Evolutionary conservation across 2,329 filamentous ascomycete species (phyloP).

Genomic region (Aspergillus nomiae): DNA sequence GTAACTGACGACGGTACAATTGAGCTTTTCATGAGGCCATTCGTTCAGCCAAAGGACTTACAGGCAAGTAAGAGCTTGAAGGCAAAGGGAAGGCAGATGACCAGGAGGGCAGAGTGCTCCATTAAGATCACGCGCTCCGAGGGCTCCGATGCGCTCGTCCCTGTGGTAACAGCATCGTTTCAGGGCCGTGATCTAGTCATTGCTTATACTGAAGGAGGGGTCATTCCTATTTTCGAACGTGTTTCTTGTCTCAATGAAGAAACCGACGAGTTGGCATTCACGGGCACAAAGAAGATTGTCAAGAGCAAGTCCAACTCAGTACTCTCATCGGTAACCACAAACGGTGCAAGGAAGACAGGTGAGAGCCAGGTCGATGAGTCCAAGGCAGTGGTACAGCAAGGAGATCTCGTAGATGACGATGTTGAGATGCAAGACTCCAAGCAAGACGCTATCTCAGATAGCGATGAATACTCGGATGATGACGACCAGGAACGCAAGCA

Average conservation of each 20-base stretch:
- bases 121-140: slow-evolving; percentile 49
- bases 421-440: slow-evolving; percentile 45
- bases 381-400: slow-evolving; percentile 54
- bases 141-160: slow-evolving; percentile 40
- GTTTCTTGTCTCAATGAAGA: slow-evolving; percentile 49
- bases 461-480: slow-evolving; percentile 24
- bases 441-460: slow-evolving; percentile 37
- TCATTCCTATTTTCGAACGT: slow-evolving; percentile 53
- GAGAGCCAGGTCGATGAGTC: slow-evolving; percentile 61
- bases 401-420: slow-evolving; percentile 48
- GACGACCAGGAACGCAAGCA: slow-evolving; percentile 24
- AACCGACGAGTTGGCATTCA: slow-evolving; percentile 47
- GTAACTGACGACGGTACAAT: slow-evolving; percentile 52
- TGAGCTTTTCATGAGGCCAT: slow-evolving; percentile 54
- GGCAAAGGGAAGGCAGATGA: slow-evolving; percentile 48
- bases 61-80: slow-evolving; percentile 43
- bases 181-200: slow-evolving; percentile 49
- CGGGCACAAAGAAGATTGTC: slow-evolving; percentile 47
- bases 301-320: slow-evolving; percentile 46
- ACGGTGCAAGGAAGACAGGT: slow-evolving; percentile 53
- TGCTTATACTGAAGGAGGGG: slow-evolving; percentile 52
- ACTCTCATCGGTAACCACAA: slow-evolving; percentile 52
- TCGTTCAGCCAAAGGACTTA: slow-evolving; percentile 35
- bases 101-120: slow-evolving; percentile 46
- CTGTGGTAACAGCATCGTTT: slow-evolving; percentile 48